A percentile compares a stretch with the other conserved stretches of the same genome.
These are phyloP conservation scores for Calonectria multiphialidica DNA, from an alignment of 2,329 filamentous ascomycete genomes.

Conservation along the genomic window DNA sequence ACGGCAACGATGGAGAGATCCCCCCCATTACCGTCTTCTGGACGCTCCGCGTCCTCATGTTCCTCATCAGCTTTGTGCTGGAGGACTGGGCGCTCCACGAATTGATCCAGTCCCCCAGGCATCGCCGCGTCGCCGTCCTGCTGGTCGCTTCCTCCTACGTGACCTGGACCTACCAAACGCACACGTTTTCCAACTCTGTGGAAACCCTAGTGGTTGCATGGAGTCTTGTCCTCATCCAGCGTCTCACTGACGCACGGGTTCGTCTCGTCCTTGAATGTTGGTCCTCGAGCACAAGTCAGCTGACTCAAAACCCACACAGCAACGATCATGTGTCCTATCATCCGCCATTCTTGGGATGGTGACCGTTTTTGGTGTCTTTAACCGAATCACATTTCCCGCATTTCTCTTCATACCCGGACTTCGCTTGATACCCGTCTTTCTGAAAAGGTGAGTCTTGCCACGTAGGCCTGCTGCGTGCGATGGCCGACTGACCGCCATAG, in stretches of 20 bases:
- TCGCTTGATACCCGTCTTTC: constrained; percentile 86
- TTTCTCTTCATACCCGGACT: constrained; percentile 89
- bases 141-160: constrained; percentile 97
- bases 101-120: constrained; percentile 80
- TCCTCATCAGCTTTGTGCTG: constrained; percentile 92
- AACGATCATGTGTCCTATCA: constrained; percentile 81
- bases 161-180: constrained; percentile 98
- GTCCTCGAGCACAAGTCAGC: constrained; percentile 21
- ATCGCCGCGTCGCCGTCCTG: constrained; percentile 80
- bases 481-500: constrained; percentile 51
- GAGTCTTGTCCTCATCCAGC: constrained; percentile 91
- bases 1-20: constrained; percentile 80
- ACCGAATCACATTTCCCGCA: constrained; percentile 96
- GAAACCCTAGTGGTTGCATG: constrained; percentile 94
- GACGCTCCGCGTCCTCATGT: constrained; percentile 90
- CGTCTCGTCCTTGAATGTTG: constrained; percentile 40
- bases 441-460: constrained; percentile 73
- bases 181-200: constrained; percentile 98
- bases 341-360: constrained; percentile 85
- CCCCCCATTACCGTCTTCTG: constrained; percentile 92
- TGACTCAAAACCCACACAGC: constrained; percentile 58
- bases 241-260: constrained; percentile 85
- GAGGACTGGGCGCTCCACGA: constrained; percentile 99
- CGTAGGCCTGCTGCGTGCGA: constrained; percentile 25
- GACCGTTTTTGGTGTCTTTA: constrained; percentile 89